phyloP scores from a whole-genome alignment of 345 rosid genomes.

The Eutrema heterophyllum region DNA sequence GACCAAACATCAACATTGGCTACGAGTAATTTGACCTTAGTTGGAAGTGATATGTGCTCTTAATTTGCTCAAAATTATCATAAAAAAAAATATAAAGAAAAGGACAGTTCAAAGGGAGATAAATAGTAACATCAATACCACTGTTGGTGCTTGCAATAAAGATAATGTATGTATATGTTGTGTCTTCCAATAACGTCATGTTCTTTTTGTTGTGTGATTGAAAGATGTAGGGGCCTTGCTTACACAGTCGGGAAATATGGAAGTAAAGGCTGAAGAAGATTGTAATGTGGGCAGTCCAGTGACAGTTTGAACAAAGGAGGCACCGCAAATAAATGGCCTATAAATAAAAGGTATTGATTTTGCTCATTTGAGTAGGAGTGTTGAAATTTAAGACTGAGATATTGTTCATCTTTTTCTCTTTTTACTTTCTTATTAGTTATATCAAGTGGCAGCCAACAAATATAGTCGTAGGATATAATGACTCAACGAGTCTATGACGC shows the following conservation, averaged over 20 bases:
- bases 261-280: slow-evolving; percentile 11
- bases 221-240: slow-evolving; percentile 42
- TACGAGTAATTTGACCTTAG: background rate
- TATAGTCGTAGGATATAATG: slow-evolving; percentile 35
- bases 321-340: slow-evolving; percentile 24
- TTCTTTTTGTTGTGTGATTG: slow-evolving; percentile 16
- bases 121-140: background rate
- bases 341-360: slow-evolving; percentile 13
- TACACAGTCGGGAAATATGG: background rate
- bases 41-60: slow-evolving; percentile 19
- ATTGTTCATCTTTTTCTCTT: slow-evolving; percentile 27
- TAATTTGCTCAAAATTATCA: slow-evolving; percentile 1
- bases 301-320: slow-evolving; percentile 46
- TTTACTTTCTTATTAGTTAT: slow-evolving; percentile 10
- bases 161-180: slow-evolving; percentile 4
- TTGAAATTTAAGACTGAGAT: slow-evolving; percentile 15
- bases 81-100: background rate
- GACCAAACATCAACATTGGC: slow-evolving; percentile 20
- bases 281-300: slow-evolving; percentile 25
- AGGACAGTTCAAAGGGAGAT: background rate
- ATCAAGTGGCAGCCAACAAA: slow-evolving; percentile 26
- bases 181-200: background rate
- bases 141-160: slow-evolving; percentile 18
- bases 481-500: slow-evolving; percentile 25
- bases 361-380: slow-evolving; percentile 8